Percentiles rank a stretch among this genome's conserved stretches.
These are phyloP conservation scores for Alternaria triticina DNA, from an alignment of 2,329 filamentous ascomycete species.

Conservation along the genomic window DNA sequence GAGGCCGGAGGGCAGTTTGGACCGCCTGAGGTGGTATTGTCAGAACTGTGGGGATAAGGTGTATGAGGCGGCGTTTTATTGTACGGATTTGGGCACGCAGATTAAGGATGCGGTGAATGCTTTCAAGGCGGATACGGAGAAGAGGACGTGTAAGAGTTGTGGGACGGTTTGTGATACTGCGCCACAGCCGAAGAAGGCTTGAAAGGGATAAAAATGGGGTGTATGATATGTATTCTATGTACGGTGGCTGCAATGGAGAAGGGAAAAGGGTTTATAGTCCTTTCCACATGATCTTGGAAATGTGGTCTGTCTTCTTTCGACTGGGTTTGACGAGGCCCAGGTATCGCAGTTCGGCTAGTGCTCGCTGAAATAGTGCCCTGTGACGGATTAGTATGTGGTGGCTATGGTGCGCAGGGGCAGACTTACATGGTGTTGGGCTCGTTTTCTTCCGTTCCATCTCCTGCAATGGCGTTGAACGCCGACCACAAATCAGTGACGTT, in stretches of 20 bases:
- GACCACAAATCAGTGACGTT: conserved; percentile 82
- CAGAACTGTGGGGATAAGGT: conserved; percentile 72
- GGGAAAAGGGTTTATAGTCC: conserved; percentile 62
- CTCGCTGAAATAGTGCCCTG: conserved; percentile 80
- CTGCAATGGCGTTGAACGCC: conserved; percentile 72
- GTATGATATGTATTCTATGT: conserved; percentile 15
- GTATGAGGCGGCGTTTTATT: conserved; percentile 86
- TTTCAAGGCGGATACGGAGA: conserved; percentile 73
- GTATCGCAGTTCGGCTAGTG: conserved; percentile 80
- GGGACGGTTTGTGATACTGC: conserved; percentile 76
- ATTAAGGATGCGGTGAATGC: conserved; percentile 88
- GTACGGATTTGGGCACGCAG: conserved; percentile 89
- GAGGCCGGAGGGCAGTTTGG: conserved; percentile 71
- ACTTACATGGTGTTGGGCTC: conserved; percentile 56
- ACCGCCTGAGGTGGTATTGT: conserved; percentile 93
- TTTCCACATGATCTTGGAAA: conserved; percentile 83
- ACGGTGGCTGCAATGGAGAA: neutral
- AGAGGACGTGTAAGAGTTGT: conserved; percentile 78
- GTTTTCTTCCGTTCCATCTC: conserved; percentile 56
- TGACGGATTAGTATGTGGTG: conserved; percentile 10
- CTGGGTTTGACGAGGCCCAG: conserved; percentile 89
- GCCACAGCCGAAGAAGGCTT: conserved; percentile 53
- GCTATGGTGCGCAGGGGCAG: neutral
- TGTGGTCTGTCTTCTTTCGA: conserved; percentile 89
- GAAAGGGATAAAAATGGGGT: neutral